phyloP scores from a whole-genome alignment of 345 rosid genomes.

The Raphanus sativus region DNA sequence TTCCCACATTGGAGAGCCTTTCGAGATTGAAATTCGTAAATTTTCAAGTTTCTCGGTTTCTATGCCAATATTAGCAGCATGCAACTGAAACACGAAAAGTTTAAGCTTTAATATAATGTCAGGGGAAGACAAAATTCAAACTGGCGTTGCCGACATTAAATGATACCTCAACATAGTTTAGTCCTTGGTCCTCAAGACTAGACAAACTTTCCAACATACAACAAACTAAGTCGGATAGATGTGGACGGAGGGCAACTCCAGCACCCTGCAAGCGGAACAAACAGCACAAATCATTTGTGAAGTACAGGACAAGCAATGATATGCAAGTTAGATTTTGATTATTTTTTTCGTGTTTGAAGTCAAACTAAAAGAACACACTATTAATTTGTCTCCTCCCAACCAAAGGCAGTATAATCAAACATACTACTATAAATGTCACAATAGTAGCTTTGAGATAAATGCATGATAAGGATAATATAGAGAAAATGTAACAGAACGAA shows the following conservation, averaged over 20 bases:
- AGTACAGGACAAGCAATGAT: conserved; percentile 6
- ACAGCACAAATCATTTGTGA: conserved; percentile 6
- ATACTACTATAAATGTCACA: background rate
- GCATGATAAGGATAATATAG: conserved; percentile 6
- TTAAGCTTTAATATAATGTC: background rate
- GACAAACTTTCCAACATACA: conserved; percentile 99
- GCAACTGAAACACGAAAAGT: conserved; percentile 61
- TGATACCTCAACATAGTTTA: conserved; percentile 91
- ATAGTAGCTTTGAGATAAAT: too few relatives aligned
- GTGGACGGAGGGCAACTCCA: conserved; percentile 85
- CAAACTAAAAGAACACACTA: conserved; percentile 6
- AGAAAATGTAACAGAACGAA: conserved; percentile 6
- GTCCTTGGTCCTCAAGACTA: conserved; percentile 97
- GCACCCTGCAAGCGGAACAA: conserved; percentile 63
- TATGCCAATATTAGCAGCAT: conserved; percentile 92
- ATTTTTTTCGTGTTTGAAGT: conserved; percentile 6
- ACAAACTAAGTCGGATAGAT: conserved; percentile 82
- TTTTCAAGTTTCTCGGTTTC: conserved; percentile 91
- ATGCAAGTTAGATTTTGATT: conserved; percentile 2
- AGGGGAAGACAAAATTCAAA: conserved; percentile 14
- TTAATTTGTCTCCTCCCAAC: background rate
- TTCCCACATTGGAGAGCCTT: conserved; percentile 99
- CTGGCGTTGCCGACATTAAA: conserved; percentile 9
- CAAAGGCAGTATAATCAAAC: conserved; percentile 8
- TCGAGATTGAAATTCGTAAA: conserved; percentile 88